Percentiles rank a stretch among this genome's conserved stretches.
Evolutionary conservation across 1,284 basidiomycete species (phyloP).

Genomic region (Fomitopsis palustris): DNA sequence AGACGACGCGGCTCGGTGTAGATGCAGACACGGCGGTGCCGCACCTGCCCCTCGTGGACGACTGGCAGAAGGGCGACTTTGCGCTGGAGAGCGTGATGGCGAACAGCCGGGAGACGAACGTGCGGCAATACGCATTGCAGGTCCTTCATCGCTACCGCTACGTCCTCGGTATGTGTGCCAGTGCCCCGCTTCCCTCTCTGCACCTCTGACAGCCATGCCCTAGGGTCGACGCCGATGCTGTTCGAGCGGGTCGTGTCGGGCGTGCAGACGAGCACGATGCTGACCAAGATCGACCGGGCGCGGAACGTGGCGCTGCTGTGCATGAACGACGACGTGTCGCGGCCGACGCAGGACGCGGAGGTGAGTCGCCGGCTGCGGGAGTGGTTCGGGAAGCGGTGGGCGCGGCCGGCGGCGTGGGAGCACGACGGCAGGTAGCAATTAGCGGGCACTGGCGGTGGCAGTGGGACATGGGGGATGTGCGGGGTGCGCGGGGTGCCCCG

Average conservation of each 20-base stretch:
- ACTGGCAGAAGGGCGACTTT: constrained; percentile 37
- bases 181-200: not conserved
- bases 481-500: not conserved
- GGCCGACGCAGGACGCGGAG: constrained; percentile 11
- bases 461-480: not conserved
- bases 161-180: constrained; percentile 25
- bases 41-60: constrained; percentile 38
- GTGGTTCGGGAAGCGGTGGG: constrained; percentile 22
- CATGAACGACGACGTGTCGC: constrained; percentile 25
- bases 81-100: constrained; percentile 33
- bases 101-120: constrained; percentile 23
- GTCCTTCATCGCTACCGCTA: constrained; percentile 44
- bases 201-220: not conserved
- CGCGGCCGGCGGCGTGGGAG: constrained; percentile 22
- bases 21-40: constrained; percentile 21
- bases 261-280: constrained; percentile 9
- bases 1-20: not conserved
- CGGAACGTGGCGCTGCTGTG: constrained; percentile 23
- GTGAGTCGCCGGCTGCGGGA: constrained; percentile 15
- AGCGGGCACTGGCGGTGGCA: not conserved
- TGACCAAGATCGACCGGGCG: constrained; percentile 8
- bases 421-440: not conserved
- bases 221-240: constrained; percentile 21
- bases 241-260: constrained; percentile 21
- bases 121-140: constrained; percentile 37